Evolutionary conservation across 495 filamentous ascomycete species (phyloP).

Genomic region (Aspergillus nanangensis): DNA sequence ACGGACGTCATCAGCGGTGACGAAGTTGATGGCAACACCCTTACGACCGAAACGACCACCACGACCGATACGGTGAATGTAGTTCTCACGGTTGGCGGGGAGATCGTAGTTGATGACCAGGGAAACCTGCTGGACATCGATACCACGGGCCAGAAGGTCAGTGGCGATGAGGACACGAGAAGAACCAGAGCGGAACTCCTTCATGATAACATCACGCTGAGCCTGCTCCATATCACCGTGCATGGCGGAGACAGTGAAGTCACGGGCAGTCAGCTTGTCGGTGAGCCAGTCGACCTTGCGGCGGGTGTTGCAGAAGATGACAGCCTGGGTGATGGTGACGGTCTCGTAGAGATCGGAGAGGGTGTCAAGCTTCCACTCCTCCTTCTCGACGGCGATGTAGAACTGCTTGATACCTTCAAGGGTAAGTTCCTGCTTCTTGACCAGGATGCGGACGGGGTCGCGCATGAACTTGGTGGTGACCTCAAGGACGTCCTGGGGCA

Average conservation of each 20-base stretch:
- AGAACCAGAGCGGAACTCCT: constrained; percentile 97
- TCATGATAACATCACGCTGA: constrained; percentile 98
- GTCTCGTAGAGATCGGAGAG: constrained; percentile 99
- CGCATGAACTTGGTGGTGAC: constrained; percentile 99
- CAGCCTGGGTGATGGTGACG: constrained; percentile 97
- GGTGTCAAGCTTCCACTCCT: constrained; percentile 99
- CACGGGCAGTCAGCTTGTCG: constrained; percentile 94
- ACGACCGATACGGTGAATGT: constrained; percentile 99
- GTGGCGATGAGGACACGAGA: constrained; percentile 98
- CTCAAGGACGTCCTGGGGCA: constrained; percentile 98
- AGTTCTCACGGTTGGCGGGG: constrained; percentile 98
- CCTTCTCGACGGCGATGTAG: constrained; percentile 99
- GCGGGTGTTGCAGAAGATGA: constrained; percentile 99
- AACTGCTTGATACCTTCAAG: constrained; percentile 99
- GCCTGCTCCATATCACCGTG: constrained; percentile 98
- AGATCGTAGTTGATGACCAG: constrained; percentile 99
- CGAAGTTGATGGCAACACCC: constrained; percentile 99
- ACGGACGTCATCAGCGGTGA: constrained; percentile 97
- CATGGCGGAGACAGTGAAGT: constrained; percentile 99
- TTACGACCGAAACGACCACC: constrained; percentile 98
- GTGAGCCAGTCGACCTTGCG: constrained; percentile 99
- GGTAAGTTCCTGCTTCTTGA: constrained; percentile 99
- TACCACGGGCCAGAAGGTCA: constrained; percentile 95
- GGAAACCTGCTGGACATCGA: constrained; percentile 98
- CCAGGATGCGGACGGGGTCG: constrained; percentile 96